These are phyloP conservation scores for Cladosporium sp. DNA, from an alignment of 2,329 filamentous ascomycete genomes.

Conservation along the genomic window DNA sequence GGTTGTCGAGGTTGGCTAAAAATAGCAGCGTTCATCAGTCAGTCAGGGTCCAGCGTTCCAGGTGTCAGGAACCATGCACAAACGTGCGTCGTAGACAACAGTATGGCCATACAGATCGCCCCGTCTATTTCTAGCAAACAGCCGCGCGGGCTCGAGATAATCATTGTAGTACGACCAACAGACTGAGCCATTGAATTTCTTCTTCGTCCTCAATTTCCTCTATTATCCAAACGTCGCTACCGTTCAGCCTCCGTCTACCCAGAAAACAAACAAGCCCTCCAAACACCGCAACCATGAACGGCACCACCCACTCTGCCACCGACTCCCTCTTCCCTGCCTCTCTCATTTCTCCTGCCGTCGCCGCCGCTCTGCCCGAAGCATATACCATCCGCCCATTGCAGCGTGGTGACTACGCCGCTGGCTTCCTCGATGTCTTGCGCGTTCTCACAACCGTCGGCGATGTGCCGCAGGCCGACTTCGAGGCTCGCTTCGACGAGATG, in stretches of 20 bases:
- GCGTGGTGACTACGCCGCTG: conserved; percentile 70
- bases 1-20: neutral
- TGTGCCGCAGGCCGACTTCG: conserved; percentile 69
- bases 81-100: conserved; percentile 11
- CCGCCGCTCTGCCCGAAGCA: conserved; percentile 67
- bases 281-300: conserved; percentile 10
- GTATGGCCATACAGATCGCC: neutral
- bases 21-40: neutral
- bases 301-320: conserved; percentile 3
- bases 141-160: neutral
- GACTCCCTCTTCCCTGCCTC: conserved; percentile 64
- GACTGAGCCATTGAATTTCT: neutral
- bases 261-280: neutral
- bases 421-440: conserved; percentile 86
- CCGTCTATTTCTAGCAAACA: neutral
- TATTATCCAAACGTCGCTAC: neutral
- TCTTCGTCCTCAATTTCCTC: neutral
- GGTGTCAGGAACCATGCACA: conserved; percentile 5
- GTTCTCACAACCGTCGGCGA: conserved; percentile 93
- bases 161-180: neutral
- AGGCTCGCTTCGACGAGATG: conserved; percentile 80
- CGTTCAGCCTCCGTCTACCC: neutral
- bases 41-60: neutral
- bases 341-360: conserved; percentile 74
- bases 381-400: conserved; percentile 80